Base-by-base conservation (phyloP, 176 grass and related monocot species). In the Avena sativa region DNA sequence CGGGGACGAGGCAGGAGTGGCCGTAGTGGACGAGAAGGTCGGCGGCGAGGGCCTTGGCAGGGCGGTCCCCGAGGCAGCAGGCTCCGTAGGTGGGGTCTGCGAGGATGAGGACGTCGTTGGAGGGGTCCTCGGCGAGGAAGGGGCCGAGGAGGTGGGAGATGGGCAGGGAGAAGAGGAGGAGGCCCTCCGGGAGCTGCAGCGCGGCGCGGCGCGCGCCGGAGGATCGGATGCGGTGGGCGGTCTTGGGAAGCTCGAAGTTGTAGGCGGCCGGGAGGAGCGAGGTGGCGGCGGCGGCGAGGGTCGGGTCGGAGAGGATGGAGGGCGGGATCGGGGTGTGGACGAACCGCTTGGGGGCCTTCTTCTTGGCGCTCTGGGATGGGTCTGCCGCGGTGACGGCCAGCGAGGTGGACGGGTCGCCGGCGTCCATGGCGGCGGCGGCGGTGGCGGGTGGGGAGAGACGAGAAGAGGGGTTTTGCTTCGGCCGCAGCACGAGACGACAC, bases 1-100 rank as follows among this genome's bases (percentile, higher is more conserved):
- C 92, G 47, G 96, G 96, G 74, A 98, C 90, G 79, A 96, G 97
- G 85, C 97, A 98, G 86, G 91, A 94, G 88, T 98, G 97, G 30
- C 94, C 94, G 79, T 98, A 98, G 88, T 98, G 97, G 76, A 96
- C 83, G 66, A 98, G 93, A 51, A 96, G 52, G 88, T 98, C 90
- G 28, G 90, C 92, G 13, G 85, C 79, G 70, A 98, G 97, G 5
- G 97, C 94, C 76, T 76, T 86, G 16, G 94, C 87, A 8, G 89
- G 79, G 57, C 66, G 87, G 48, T 96, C 93, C 38, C 85, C 92
- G 65, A 98, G 87, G 88, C 96, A 98, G 79, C 96, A 98, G 9
- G 96, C 93, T 2, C 93, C 92, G 66, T 96, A 98, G 87, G 96
- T 98, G 82, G 96, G 90, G 76, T 98, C 93, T 13, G 90, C 96